These are phyloP conservation scores for Thelonectria discophora DNA, from an alignment of 2,329 filamentous ascomycete species.

Conservation along the genomic window DNA sequence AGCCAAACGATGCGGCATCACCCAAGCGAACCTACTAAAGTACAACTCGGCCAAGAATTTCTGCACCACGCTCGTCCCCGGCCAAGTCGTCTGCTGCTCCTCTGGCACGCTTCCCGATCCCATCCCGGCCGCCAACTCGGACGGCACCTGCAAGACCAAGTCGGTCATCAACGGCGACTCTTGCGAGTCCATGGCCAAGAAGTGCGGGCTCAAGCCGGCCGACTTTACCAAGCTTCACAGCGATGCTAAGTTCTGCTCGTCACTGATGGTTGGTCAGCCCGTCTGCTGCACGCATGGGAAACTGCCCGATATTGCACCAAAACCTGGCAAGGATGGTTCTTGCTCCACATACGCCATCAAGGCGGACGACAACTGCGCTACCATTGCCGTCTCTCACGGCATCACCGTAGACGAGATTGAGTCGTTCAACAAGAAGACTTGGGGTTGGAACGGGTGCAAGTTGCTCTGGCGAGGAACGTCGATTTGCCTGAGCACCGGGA, in stretches of 20 bases:
- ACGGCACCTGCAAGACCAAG: conserved; percentile 42
- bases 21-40: not conserved
- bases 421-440: conserved; percentile 46
- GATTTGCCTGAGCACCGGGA: conserved; percentile 46
- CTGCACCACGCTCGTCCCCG: not conserved
- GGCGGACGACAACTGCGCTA: not conserved
- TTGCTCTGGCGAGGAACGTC: conserved; percentile 29
- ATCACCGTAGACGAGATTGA: conserved; percentile 26
- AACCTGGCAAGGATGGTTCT: not conserved
- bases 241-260: conserved; percentile 38
- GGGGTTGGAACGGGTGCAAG: conserved; percentile 47
- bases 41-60: not conserved
- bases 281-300: conserved; percentile 51
- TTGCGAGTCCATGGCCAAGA: conserved; percentile 47
- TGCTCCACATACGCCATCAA: not conserved
- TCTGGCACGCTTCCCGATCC: not conserved
- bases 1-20: too few relatives aligned
- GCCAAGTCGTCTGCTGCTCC: not conserved
- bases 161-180: conserved; percentile 46
- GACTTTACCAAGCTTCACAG: conserved; percentile 50
- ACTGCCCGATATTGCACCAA: conserved; percentile 44
- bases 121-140: conserved; percentile 31
- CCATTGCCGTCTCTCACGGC: not conserved
- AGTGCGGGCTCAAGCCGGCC: conserved; percentile 48
- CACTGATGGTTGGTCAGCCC: conserved; percentile 43